These are phyloP conservation scores for Trichosporon asahii DNA, from an alignment of 1,284 basidiomycete genomes.

Conservation along the genomic window DNA sequence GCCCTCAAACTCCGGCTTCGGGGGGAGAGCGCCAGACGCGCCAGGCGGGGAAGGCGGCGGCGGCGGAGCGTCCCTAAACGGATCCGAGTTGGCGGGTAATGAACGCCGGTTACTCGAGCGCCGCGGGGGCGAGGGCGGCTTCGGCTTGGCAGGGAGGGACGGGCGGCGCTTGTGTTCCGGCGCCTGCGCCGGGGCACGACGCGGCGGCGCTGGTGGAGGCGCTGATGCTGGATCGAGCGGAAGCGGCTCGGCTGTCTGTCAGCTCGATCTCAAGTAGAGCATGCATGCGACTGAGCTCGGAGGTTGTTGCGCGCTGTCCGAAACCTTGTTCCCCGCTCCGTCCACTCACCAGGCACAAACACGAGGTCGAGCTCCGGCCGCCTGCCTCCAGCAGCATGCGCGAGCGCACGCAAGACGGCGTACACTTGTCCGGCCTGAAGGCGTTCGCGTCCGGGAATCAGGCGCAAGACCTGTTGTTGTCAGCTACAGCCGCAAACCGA, in stretches of 20 bases:
- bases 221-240: constrained; percentile 15
- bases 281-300: background rate
- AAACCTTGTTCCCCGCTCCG: background rate
- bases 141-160: background rate
- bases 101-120: constrained; percentile 4
- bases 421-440: constrained; percentile 24
- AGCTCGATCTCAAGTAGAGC: background rate
- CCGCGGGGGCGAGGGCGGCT: constrained; percentile 5
- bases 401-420: constrained; percentile 24
- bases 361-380: constrained; percentile 21
- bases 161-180: background rate
- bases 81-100: constrained; percentile 14
- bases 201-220: constrained; percentile 17
- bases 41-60: background rate
- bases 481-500: background rate
- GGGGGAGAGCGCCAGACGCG: background rate
- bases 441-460: constrained; percentile 11
- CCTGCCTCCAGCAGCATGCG: constrained; percentile 14
- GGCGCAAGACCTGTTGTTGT: constrained; percentile 15
- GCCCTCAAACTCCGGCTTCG: background rate
- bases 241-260: constrained; percentile 24
- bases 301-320: background rate
- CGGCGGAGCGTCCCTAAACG: constrained; percentile 20
- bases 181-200: constrained; percentile 6
- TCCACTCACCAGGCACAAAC: constrained; percentile 26